Evolutionary conservation across 2,329 filamentous ascomycete species (phyloP).

Genomic region (Colletotrichum theobromicola): DNA sequence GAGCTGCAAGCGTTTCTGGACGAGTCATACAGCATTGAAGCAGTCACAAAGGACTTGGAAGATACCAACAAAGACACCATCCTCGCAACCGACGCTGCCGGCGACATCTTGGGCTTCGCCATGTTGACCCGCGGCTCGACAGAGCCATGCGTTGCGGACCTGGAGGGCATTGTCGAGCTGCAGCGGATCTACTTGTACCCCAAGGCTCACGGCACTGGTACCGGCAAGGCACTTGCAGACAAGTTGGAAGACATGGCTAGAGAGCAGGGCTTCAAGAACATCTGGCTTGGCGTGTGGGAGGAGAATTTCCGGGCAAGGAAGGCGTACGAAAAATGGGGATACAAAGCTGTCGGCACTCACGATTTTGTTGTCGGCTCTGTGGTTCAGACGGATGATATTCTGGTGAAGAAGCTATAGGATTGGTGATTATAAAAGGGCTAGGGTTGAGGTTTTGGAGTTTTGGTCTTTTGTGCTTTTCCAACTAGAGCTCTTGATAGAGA

Average conservation of each 20-base stretch:
- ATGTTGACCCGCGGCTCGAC: slow-evolving; percentile 39
- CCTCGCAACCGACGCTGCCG: slow-evolving; percentile 23
- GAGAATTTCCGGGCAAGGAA: slow-evolving; percentile 43
- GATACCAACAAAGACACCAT: slow-evolving; percentile 30
- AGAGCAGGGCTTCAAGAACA: slow-evolving; percentile 38
- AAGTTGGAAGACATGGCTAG: slow-evolving; percentile 36
- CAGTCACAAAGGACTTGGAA: slow-evolving; percentile 28
- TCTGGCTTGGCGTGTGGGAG: slow-evolving; percentile 56
- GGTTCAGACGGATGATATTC: slow-evolving; percentile 47
- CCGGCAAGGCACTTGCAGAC: slow-evolving; percentile 38
- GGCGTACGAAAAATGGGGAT: slow-evolving; percentile 47
- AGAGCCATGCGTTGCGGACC: slow-evolving; percentile 41
- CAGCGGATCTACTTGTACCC: slow-evolving; percentile 47
- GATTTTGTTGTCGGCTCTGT: slow-evolving; percentile 45
- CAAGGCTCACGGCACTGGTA: slow-evolving; percentile 39
- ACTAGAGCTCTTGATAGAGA: too few species aligned
- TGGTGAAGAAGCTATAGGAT: slow-evolving; percentile 36
- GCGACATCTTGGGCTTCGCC: slow-evolving; percentile 42
- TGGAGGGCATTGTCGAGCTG: slow-evolving; percentile 40
- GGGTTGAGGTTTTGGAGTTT: not conserved
- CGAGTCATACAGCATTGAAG: slow-evolving; percentile 40
- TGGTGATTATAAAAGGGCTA: not conserved
- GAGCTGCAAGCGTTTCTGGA: slow-evolving; percentile 43
- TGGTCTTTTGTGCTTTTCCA: not conserved
- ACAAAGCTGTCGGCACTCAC: slow-evolving; percentile 41